Evolutionary conservation across 2,329 filamentous ascomycete genomes (phyloP), one percentile per base, ranked within the genome.

Genomic region (Stachybotrys chartarum): DNA sequence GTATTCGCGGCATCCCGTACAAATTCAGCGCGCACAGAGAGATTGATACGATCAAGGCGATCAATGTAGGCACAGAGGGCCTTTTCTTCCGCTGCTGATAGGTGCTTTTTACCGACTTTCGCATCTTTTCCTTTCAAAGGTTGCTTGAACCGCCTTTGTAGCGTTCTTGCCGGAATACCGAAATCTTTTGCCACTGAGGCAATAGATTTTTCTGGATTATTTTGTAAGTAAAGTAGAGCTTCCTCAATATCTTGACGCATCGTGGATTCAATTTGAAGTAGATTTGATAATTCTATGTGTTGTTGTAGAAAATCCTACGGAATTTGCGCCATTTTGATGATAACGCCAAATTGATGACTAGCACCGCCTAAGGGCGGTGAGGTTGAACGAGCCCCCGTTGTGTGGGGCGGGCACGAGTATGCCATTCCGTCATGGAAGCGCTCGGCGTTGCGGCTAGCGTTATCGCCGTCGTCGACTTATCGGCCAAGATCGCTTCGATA

Each of bases 401-500:
- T n/a, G n/a, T n/a, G n/a, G n/a, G n/a, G n/a, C n/a, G n/a, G n/a
- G n/a, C n/a, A n/a, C n/a, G n/a, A n/a, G n/a, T n/a, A n/a, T n/a
- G 48, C 48, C 18, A 50, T 50, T 50, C 48, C 24, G 18, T 50
- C 48, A 50, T 50, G 48, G 48, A 50, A 50, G 48, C 14, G 48
- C 48, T 50, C 48, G 48, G 48, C 48, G 48, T 31, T 18, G 48
- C 48, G 48, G 48, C 48, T 50, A 50, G 48, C n/a, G 24, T 50
- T 50, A 50, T 50, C 48, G 48, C 48, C 48, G 48, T 50, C 48
- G 48, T 50, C 11, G 48, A 50, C 48, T 50, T 50, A 16, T 50
- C 48, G 48, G 48, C 48, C 18, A 50, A 50, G 48, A 50, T 50
- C 24, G 48, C 48, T 50, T 50, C 48, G 48, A 50, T 50, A 50